Base-by-base conservation (phyloP, 352 stramenopile genomes). In the Phytophthora melonis region DNA sequence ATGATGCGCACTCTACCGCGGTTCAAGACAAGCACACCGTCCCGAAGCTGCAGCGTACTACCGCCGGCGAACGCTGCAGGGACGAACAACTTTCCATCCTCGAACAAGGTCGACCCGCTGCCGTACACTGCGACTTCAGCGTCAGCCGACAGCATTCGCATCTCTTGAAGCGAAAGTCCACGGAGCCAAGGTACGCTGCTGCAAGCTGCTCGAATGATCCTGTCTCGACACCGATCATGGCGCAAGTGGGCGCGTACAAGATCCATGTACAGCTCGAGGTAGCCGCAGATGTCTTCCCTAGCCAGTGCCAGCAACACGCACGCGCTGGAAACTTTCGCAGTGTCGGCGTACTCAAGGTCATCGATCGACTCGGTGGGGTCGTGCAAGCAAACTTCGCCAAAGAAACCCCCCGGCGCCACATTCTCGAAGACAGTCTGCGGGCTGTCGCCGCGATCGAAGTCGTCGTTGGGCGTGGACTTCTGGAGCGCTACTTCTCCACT, bases 261-360 rank as follows among this genome's bases (percentile, higher is more conserved):
- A 60, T 93, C 84, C 75, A 93, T 86, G 61, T 93, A 92, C 61
- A 83, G 78, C 13, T 76, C 74, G 8, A 92, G 75, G 58, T 92
- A 93, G 1, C 82, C 81, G 50, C 75, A 84, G 7, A 93, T 45
- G 63, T 92, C 83, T 11, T 89, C 79, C 43, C 72, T 75, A 14
- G 77, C 80, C 47, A 93, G 58, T n/a, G 78, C 83, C 19, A 93
- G 67, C 16, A 93, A 59, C 11, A 79, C 66, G 25, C 80, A 91
- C 0, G 68, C 13, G 3, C 58, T 74, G 2, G 70, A 30, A 2
- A 78, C 83, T 30, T 74, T 81, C 0, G 87, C 85, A 10, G 66
- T 83, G 36, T 93, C 85, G 0, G 47, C 53, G 65, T 93, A 92
- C n/a, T 91, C 79, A 19, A 83, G 52, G 13, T 60, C 62, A 11